Evolutionary conservation across 176 grass and related monocot species (phyloP), one percentile per base, ranked within the genome.

Genomic region (Ananas comosus): DNA sequence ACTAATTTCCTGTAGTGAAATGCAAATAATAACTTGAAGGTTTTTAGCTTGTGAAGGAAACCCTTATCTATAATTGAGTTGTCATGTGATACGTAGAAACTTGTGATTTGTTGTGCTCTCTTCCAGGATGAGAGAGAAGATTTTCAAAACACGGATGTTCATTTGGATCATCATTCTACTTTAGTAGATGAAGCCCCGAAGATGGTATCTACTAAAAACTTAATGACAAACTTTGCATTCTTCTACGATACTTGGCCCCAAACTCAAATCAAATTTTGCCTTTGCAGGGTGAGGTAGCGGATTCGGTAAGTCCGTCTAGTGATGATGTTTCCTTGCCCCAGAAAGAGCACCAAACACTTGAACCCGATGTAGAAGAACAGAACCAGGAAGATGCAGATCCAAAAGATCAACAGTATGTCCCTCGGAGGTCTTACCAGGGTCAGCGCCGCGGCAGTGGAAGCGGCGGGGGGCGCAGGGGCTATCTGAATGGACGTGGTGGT

Each of bases 401-500:
- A 13, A 83, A 81, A 2, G 89, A 88, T 33, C 79, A 88, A 77
- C 76, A 88, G 18, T 82, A 80, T 29, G 48, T 68, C 14, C 73
- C 68, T 9, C 81, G 63, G 11, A 75, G 70, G 1, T 70, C 81
- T 74, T 82, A 88, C 66, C 82, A 65, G 24, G 82, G 78, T 53
- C 85, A 16, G 52, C 9, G 13, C 13, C 52, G 52, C 1, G 56
- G n/a, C 56, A 18, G n/a, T 1, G 56, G 56, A 10, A n/a, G 6
- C 0, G 17, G 56, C 7, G 56, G 78, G 0, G 83, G 82, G 50
- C 77, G 74, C 70, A 78, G 83, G 67, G 78, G 75, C 42, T 81
- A 91, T 80, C 19, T 70, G 33, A 91, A 70, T 53, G 76, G 79
- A 17, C 82, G 76, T 16, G 88, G 88, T 27, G 72, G 84, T 1